A percentile compares a stretch with the other conserved stretches of the same genome.
These are phyloP conservation scores for Spathaspora girioi DNA, from an alignment of 805 yeast genomes.

Conservation along the genomic window DNA sequence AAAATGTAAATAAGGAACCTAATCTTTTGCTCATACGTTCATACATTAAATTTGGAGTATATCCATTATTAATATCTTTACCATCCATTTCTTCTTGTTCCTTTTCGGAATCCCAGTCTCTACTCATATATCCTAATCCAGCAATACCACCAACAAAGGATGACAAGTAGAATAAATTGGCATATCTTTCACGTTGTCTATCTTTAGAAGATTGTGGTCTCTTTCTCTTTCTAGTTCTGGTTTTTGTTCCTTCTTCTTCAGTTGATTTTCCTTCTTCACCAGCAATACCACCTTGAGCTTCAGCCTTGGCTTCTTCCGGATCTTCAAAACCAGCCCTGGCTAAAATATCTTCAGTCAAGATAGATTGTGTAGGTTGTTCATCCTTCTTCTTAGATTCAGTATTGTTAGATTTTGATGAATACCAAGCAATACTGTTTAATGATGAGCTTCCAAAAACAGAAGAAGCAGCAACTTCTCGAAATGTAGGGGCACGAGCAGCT, in stretches of 20 bases:
- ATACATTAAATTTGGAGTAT: conserved; percentile 60
- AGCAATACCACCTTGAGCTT: conserved; percentile 4
- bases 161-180: conserved; percentile 66
- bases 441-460: neutral
- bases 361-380: conserved; percentile 12
- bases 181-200: conserved; percentile 76
- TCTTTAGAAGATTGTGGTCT: conserved; percentile 63
- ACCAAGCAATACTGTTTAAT: neutral
- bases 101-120: conserved; percentile 83
- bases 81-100: conserved; percentile 52
- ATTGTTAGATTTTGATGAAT: neutral
- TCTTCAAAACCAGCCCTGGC: conserved; percentile 81
- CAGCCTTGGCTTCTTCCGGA: conserved; percentile 14
- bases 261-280: conserved; percentile 10
- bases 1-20: conserved; percentile 70
- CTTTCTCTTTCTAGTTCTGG: conserved; percentile 40
- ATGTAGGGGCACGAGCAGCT: neutral
- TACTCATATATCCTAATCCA: conserved; percentile 62
- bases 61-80: conserved; percentile 61
- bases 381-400: conserved; percentile 9
- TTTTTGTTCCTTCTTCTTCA: conserved; percentile 12
- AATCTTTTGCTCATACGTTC: conserved; percentile 69
- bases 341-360: conserved; percentile 77
- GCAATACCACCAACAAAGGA: conserved; percentile 51
- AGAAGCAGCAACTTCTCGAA: neutral